These are phyloP conservation scores for Claviceps arundinis DNA, from an alignment of 2,329 filamentous ascomycete species.

Conservation along the genomic window DNA sequence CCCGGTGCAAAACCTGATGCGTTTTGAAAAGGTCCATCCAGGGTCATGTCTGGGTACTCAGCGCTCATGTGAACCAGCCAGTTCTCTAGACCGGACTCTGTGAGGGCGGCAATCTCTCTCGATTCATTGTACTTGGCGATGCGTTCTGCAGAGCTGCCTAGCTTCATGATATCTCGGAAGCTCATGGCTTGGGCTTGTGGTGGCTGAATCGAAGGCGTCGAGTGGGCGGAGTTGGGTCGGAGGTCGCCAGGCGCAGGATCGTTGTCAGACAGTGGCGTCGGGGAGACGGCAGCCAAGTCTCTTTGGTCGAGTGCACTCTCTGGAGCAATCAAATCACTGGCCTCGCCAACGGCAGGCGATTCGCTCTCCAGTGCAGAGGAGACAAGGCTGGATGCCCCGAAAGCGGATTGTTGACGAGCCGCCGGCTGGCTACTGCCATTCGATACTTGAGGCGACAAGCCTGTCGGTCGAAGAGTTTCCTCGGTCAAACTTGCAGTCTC, in stretches of 20 bases:
- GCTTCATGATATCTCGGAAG: conserved; percentile 66
- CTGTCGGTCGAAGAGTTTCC: neutral
- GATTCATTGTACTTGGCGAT: conserved; percentile 63
- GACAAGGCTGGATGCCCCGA: conserved; percentile 30
- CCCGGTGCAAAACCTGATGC: conserved; percentile 8
- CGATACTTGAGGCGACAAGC: neutral
- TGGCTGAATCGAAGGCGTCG: conserved; percentile 8
- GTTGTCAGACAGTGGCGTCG: conserved; percentile 24
- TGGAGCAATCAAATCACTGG: conserved; percentile 24
- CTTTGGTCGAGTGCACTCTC: conserved; percentile 27
- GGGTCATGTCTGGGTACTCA: conserved; percentile 28
- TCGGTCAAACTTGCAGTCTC: neutral
- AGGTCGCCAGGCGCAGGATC: conserved; percentile 18
- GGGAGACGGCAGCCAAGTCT: conserved; percentile 21
- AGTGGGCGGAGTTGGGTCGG: neutral
- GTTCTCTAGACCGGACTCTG: conserved; percentile 59
- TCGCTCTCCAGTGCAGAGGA: conserved; percentile 24
- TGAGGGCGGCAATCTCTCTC: conserved; percentile 53
- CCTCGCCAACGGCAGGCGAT: conserved; percentile 11
- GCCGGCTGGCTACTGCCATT: neutral
- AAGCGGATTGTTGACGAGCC: conserved; percentile 7
- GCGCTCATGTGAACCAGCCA: conserved; percentile 38
- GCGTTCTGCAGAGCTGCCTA: conserved; percentile 52
- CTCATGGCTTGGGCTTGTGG: conserved; percentile 28
- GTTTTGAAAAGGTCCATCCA: conserved; percentile 13